Conservation (phyloP, 2,329 filamentous ascomycete species). For the Aspergillus ochraceus region DNA sequence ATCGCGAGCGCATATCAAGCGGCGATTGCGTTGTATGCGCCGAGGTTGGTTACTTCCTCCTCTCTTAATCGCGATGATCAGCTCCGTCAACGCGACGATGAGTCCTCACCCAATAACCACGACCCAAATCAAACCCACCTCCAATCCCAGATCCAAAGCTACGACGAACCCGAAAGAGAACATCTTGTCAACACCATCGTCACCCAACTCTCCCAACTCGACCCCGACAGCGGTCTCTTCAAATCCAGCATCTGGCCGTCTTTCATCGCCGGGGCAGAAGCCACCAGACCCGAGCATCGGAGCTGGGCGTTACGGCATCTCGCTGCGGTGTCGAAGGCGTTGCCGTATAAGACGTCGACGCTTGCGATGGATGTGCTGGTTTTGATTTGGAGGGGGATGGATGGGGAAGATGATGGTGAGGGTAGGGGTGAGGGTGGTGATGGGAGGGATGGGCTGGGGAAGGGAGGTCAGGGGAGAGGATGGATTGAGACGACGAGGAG, state of each 20-base stretch:
- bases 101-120: no score
- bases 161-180: not conserved
- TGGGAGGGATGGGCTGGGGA: no score
- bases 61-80: no score
- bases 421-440: not conserved
- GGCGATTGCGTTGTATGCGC: conserved; percentile 2
- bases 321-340: not conserved
- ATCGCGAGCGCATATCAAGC: conserved; percentile 3
- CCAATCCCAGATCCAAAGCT: not conserved
- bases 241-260: conserved; percentile 8
- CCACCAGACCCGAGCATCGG: not conserved
- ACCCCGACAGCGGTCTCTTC: conserved; percentile 1
- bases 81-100: no score
- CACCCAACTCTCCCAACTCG: not conserved
- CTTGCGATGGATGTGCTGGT: not conserved
- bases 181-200: not conserved
- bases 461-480: not conserved
- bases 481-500: not conserved
- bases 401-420: not conserved
- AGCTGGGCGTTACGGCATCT: not conserved
- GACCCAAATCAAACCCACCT: no score
- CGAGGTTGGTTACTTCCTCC: not conserved
- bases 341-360: not conserved
- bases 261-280: conserved; percentile 10
- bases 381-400: not conserved